phyloP scores from a whole-genome alignment of 2,329 filamentous ascomycete species.

The Alternaria tenuissima region DNA sequence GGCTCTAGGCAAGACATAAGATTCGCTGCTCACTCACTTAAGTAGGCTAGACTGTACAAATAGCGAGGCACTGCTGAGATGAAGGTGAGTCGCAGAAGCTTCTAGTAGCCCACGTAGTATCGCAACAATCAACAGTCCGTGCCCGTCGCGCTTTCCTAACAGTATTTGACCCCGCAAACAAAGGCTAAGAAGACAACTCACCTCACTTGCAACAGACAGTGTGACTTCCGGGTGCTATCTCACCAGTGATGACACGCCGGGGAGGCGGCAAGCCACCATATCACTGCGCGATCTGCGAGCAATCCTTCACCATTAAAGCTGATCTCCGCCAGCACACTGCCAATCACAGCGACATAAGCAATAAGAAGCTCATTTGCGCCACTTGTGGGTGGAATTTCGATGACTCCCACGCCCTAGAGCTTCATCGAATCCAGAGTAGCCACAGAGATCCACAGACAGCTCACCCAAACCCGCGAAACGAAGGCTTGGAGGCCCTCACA shows the following conservation, averaged over 20 bases:
- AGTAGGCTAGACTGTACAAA: too few relatives aligned
- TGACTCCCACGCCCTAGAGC: conserved; percentile 32
- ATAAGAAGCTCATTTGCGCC: conserved; percentile 13
- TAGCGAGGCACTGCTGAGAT: background rate
- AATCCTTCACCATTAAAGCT: conserved; percentile 23
- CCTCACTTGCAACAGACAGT: background rate
- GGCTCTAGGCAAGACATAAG: too few relatives aligned
- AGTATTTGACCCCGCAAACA: conserved; percentile 11
- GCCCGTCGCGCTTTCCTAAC: conserved; percentile 7
- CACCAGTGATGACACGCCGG: background rate
- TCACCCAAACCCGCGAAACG: conserved; percentile 17
- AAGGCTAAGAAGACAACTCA: background rate
- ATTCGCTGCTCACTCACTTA: too few relatives aligned
- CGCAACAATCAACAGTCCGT: conserved; percentile 1
- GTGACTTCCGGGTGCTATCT: background rate
- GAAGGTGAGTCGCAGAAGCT: background rate
- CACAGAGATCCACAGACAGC: conserved; percentile 11
- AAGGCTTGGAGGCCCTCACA: conserved; percentile 10
- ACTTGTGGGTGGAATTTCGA: conserved; percentile 25
- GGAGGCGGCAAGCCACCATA: background rate
- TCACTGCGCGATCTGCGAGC: conserved; percentile 30
- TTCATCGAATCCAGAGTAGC: conserved; percentile 21
- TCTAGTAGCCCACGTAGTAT: background rate
- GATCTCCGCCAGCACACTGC: conserved; percentile 24
- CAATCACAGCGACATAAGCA: conserved; percentile 17